Conservation (phyloP, 2,329 filamentous ascomycete species). For the Ophiostoma pallidulum region DNA sequence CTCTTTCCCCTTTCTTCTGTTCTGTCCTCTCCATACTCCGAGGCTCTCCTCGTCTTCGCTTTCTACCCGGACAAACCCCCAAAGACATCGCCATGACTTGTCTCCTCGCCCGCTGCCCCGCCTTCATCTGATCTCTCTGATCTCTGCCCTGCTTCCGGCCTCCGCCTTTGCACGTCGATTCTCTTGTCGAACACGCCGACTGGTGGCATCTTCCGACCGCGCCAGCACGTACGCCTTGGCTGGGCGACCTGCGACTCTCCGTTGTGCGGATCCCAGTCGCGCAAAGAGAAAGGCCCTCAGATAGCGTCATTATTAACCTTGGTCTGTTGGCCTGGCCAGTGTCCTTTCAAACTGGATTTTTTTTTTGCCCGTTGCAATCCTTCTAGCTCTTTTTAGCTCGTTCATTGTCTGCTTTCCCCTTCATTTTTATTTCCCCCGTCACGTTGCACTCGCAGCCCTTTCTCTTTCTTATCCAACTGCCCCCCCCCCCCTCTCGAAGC, state of each 20-base stretch:
- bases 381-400: not conserved
- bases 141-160: too few relatives aligned
- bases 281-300: too few relatives aligned
- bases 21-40: not conserved
- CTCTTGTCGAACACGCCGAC: not conserved
- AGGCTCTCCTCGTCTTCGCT: not conserved
- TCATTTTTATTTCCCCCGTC: not conserved
- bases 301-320: conserved; percentile 6
- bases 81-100: not conserved
- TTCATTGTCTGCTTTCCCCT: not conserved
- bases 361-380: not conserved
- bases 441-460: not conserved
- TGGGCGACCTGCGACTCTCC: not conserved
- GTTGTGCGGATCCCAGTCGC: not conserved
- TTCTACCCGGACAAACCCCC: not conserved
- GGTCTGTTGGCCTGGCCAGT: too few relatives aligned
- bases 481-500: not conserved
- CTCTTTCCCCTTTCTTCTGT: not conserved
- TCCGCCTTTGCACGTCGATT: too few relatives aligned
- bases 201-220: conserved; percentile 1
- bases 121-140: too few relatives aligned
- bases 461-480: not conserved
- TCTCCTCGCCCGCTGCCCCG: too few relatives aligned
- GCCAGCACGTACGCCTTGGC: conserved; percentile 1
- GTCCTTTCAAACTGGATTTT: too few relatives aligned